phyloP scores from a whole-genome alignment of 2,329 filamentous ascomycete species.

The Cadophora sp. region DNA sequence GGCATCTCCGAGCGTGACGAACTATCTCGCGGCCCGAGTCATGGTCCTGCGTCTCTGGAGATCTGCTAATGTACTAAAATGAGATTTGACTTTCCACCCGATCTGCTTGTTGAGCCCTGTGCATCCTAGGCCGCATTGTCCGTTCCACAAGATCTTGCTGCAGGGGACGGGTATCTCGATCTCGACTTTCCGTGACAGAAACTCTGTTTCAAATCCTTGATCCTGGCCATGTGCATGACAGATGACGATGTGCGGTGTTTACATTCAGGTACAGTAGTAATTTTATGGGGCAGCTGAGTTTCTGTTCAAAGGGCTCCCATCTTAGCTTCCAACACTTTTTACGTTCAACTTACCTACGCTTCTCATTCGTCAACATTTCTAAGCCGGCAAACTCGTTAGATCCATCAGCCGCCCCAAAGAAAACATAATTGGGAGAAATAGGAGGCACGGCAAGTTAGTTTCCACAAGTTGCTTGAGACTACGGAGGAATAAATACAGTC shows the following conservation, averaged over 20 bases:
- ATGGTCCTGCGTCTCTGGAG: constrained; percentile 3
- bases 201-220: constrained; percentile 26
- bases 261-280: constrained; percentile 6
- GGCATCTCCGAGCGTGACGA: not conserved
- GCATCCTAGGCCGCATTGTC: constrained; percentile 1
- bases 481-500: constrained; percentile 1
- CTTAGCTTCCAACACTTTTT: not conserved
- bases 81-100: constrained; percentile 16
- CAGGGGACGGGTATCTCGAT: constrained; percentile 25
- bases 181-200: constrained; percentile 19
- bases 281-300: constrained; percentile 5
- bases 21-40: constrained; percentile 1
- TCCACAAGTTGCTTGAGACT: not conserved
- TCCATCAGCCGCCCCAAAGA: not conserved
- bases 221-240: constrained; percentile 23
- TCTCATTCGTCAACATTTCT: not conserved
- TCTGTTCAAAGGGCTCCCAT: not conserved
- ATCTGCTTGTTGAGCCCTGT: constrained; percentile 5
- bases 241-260: constrained; percentile 9
- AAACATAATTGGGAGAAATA: constrained; percentile 5
- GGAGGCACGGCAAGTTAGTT: not conserved
- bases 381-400: not conserved
- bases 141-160: constrained; percentile 27
- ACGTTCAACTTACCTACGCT: not conserved
- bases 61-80: constrained; percentile 11